Evolutionary conservation across 2,329 filamentous ascomycete species (phyloP), one percentile per base, ranked within the genome.

Genomic region (Paraphaeosphaeria minitans): DNA sequence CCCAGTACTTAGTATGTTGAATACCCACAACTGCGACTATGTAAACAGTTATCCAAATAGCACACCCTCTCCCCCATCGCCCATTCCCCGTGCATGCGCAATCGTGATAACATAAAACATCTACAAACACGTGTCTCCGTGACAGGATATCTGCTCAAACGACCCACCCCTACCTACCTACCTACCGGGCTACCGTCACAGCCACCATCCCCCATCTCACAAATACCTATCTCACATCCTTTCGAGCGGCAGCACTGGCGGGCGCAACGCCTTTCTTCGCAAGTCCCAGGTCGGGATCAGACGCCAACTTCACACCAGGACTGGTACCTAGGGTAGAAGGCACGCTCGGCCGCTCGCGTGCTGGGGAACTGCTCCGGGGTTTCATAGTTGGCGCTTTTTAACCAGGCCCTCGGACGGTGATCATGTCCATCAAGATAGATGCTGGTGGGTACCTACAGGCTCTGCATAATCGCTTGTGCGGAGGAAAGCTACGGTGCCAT

Each of bases 401-500:
- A 58, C 22, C 75, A 66, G 48, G 80, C 77, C 46, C 66, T 64
- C 0, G 74, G 72, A 59, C 83, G 85, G 53, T 78, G 75, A 29
- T 73, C 65, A n/a, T 80, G 75, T 2, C 84, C 86, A 22, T 78
- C 75, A 6, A 87, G 56, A 55, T 78, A 81, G 42, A 85, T 75
- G n/a, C 79, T 83, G 85, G 84, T 35, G 85, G 85, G 68, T 87
- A n/a, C n/a, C n/a, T n/a, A 88, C 10, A 88, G 73, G 8, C 84
- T 85, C 68, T 87, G 85, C 78, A 88, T 80, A 65, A 87, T 87
- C 2, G 86, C 85, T 63, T 85, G 82, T 13, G 22, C 81, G 75
- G 37, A 82, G 81, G 66, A 84, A 85, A 56, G 83, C 79, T 50
- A 87, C 83, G 22, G 82, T 78, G 42, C 79, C 80, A 76, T 79